phyloP scores from a whole-genome alignment of 495 filamentous ascomycete species.

The Hyphodiscus hymeniophilus region DNA sequence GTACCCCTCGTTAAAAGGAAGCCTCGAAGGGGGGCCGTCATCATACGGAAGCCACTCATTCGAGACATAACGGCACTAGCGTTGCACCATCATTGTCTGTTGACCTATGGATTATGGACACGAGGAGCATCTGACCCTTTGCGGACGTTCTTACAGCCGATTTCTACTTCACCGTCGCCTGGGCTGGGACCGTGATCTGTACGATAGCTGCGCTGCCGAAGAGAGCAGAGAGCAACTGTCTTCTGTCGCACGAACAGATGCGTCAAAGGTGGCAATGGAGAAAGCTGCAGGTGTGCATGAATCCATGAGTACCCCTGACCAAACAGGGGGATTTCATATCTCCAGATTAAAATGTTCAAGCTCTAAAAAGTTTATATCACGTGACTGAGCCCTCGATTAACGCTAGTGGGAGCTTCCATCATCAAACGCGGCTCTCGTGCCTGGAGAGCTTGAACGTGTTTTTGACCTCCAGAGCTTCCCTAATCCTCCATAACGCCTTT shows the following conservation, averaged over 20 bases:
- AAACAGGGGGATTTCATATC: background rate
- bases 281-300: background rate
- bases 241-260: background rate
- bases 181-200: too few relatives aligned
- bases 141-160: conserved; percentile 4
- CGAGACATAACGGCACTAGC: conserved; percentile 9
- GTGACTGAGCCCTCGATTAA: too few relatives aligned
- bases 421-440: conserved; percentile 21
- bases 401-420: background rate
- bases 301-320: background rate
- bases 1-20: background rate
- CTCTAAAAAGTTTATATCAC: background rate
- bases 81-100: conserved; percentile 10
- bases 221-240: background rate
- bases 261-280: background rate
- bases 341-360: background rate
- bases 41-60: conserved; percentile 1
- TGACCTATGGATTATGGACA: conserved; percentile 18
- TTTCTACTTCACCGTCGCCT: conserved; percentile 7
- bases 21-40: background rate
- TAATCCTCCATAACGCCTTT: conserved; percentile 4
- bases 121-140: conserved; percentile 19
- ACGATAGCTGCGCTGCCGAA: too few relatives aligned
- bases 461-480: conserved; percentile 13
- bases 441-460: conserved; percentile 11